phyloP scores from a whole-genome alignment of 495 filamentous ascomycete species.

The Penicillium subrubescens region DNA sequence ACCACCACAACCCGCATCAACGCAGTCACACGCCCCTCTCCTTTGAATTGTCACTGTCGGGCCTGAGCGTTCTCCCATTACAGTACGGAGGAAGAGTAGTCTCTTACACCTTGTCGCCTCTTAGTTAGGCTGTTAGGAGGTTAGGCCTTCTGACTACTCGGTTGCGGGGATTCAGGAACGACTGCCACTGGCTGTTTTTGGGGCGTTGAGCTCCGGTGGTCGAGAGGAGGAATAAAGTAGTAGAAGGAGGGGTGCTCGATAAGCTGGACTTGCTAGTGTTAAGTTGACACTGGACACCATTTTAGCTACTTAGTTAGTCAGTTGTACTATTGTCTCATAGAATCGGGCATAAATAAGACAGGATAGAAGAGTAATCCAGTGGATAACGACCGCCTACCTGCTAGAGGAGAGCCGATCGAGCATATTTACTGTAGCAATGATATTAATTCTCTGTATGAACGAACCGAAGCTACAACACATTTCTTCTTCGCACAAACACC shows the following conservation, averaged over 20 bases:
- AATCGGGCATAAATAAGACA: not conserved
- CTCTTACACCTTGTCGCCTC: not conserved
- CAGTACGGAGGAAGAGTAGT: too few relatives aligned
- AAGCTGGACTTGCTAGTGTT: not conserved
- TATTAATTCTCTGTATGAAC: not conserved
- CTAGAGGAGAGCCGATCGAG: not conserved
- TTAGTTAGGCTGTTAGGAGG: not conserved
- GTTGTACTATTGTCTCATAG: too few relatives aligned
- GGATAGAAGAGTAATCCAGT: too few relatives aligned
- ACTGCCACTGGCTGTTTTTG: conserved; percentile 32
- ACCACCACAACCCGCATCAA: conserved; percentile 1
- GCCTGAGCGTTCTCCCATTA: conserved; percentile 27
- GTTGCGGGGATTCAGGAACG: conserved; percentile 34
- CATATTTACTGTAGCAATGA: not conserved
- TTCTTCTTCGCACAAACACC: not conserved
- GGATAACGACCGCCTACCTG: too few relatives aligned
- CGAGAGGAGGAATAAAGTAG: not conserved
- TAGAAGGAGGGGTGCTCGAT: not conserved
- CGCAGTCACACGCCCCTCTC: conserved; percentile 25
- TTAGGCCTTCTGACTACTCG: conserved; percentile 17
- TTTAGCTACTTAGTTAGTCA: not conserved
- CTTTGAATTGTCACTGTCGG: conserved; percentile 2
- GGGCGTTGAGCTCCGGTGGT: not conserved
- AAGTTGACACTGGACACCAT: too few relatives aligned
- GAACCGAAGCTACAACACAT: not conserved